Conservation (phyloP, 371 early-diverging fungal genomes). For the Mortierella sp. region DNA sequence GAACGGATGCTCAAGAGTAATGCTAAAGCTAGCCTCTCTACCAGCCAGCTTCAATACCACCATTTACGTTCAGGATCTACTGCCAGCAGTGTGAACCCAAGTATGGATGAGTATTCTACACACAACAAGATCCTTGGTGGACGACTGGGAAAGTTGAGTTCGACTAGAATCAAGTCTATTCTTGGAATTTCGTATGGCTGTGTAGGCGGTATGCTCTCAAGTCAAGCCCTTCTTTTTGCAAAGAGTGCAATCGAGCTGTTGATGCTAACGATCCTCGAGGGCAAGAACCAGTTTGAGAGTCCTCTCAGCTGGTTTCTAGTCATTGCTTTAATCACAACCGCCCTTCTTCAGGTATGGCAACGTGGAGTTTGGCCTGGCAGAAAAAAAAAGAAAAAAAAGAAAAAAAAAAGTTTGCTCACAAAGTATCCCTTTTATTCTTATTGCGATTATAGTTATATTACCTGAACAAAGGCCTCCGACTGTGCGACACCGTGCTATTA, state of each 20-base stretch:
- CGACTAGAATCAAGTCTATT: slow-evolving; percentile 50
- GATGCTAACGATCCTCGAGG: slow-evolving; percentile 68
- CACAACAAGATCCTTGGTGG: slow-evolving; percentile 20
- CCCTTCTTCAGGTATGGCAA: slow-evolving; percentile 74
- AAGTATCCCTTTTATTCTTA: slow-evolving; percentile 16
- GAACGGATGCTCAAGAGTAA: slow-evolving; percentile 58
- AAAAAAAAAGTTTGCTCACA: slow-evolving; percentile 5
- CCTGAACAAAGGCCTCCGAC: slow-evolving; percentile 79
- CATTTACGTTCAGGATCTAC: slow-evolving; percentile 13
- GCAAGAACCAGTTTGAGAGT: slow-evolving; percentile 78
- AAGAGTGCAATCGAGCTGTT: slow-evolving; percentile 85
- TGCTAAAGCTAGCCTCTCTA: slow-evolving; percentile 22
- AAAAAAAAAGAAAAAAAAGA: background rate
- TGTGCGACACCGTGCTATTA: slow-evolving; percentile 84
- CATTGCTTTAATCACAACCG: slow-evolving; percentile 71
- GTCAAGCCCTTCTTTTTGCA: slow-evolving; percentile 83
- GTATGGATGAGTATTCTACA: slow-evolving; percentile 7
- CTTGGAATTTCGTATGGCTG: slow-evolving; percentile 76
- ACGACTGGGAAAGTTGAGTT: slow-evolving; percentile 58
- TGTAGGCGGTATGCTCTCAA: slow-evolving; percentile 79
- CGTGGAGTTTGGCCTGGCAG: background rate
- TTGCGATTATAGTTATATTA: slow-evolving; percentile 73
- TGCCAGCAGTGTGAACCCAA: slow-evolving; percentile 10
- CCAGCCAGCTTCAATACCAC: slow-evolving; percentile 4
- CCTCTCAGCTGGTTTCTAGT: slow-evolving; percentile 81